A percentile compares a stretch with the other conserved stretches of the same genome.
Evolutionary conservation across 2,329 filamentous ascomycete genomes (phyloP).

Genomic region (Penicillium sp.): DNA sequence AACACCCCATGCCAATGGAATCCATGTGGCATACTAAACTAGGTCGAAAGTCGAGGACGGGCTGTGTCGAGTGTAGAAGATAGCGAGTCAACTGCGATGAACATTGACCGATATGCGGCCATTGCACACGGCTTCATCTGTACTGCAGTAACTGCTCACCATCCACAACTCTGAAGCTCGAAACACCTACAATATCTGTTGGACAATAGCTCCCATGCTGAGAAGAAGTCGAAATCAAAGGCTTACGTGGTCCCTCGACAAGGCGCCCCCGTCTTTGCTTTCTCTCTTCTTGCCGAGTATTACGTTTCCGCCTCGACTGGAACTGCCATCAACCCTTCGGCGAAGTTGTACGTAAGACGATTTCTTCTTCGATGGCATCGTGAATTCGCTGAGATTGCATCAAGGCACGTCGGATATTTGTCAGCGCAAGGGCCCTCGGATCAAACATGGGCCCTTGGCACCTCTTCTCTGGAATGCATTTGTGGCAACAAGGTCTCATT

Average conservation of each 20-base stretch:
- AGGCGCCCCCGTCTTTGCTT: not conserved
- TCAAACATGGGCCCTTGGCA: not conserved
- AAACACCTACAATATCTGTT: not conserved
- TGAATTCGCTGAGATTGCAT: constrained; percentile 1
- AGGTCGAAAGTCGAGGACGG: not conserved
- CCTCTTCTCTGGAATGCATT: constrained; percentile 6
- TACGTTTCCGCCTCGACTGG: constrained; percentile 2
- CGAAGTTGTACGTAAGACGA: constrained; percentile 1
- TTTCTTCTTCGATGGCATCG: constrained; percentile 1
- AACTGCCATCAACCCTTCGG: not conserved
- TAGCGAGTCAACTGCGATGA: constrained; percentile 4
- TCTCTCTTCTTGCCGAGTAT: constrained; percentile 3
- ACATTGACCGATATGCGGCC: constrained; percentile 1
- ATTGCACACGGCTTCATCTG: no score
- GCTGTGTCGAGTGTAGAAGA: not conserved
- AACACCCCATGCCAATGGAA: not conserved
- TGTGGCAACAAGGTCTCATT: not conserved
- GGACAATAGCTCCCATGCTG: not conserved
- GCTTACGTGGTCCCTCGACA: no score
- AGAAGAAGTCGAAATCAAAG: not conserved
- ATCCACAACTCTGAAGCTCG: not conserved
- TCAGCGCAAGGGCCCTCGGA: not conserved
- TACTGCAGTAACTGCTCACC: not conserved
- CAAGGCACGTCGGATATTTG: not conserved
- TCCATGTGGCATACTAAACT: not conserved